A percentile compares a stretch with the other conserved stretches of the same genome.
Conservation (phyloP, 2,329 filamentous ascomycete species). For the Penicillium aurantiogriseum region DNA sequence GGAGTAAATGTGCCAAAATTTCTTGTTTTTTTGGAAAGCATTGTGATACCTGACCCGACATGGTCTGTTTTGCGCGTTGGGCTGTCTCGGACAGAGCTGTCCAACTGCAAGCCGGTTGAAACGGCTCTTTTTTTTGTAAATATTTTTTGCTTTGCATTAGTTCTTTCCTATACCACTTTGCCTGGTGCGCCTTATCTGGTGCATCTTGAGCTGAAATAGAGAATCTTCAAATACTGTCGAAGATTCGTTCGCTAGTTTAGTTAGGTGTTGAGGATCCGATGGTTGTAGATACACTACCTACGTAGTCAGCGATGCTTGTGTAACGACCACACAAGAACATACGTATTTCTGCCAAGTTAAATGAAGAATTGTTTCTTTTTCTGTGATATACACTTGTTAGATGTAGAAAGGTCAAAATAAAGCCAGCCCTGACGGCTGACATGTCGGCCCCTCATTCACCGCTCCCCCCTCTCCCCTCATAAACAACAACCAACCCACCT, state of each 20-base stretch:
- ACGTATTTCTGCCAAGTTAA: background rate
- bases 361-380: background rate
- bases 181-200: conserved; percentile 11
- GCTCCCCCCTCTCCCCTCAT: conserved; percentile 22
- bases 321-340: background rate
- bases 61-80: conserved; percentile 14
- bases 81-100: conserved; percentile 8
- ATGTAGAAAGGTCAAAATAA: background rate
- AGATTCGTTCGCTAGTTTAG: background rate
- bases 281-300: background rate
- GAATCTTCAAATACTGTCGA: background rate
- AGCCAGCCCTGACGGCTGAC: conserved; percentile 8
- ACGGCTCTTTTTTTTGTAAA: conserved; percentile 16
- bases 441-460: conserved; percentile 27
- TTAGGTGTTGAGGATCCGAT: background rate
- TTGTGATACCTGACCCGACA: conserved; percentile 28
- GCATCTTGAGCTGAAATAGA: conserved; percentile 6
- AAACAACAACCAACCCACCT: conserved; percentile 20
- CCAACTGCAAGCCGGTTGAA: conserved; percentile 12
- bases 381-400: background rate
- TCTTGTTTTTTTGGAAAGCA: conserved; percentile 16
- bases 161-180: conserved; percentile 20
- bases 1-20: conserved; percentile 46
- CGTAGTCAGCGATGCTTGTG: background rate
- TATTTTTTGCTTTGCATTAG: conserved; percentile 16